Base-by-base conservation (phyloP, 2,329 filamentous ascomycete species). In the Phialophora tarda region DNA sequence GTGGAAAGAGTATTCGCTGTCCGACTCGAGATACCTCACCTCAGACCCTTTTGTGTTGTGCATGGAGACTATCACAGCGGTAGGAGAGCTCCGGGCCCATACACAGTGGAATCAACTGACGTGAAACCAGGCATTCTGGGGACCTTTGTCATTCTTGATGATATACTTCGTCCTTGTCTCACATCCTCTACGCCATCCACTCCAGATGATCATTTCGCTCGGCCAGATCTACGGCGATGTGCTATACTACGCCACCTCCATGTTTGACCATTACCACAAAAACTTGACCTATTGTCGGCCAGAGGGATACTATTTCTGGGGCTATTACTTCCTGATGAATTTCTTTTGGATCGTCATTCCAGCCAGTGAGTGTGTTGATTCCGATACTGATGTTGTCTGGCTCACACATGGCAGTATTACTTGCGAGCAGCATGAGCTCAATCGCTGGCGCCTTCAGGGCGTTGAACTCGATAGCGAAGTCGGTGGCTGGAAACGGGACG, bases 1-100 rank as follows among this genome's bases (percentile, higher is more conserved):
- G 53, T 97, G 93, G 93, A 97, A 97, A 76, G 93, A 97, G 78
- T 97, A 97, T 76, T 85, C 91, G 2, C 84, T 93, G 38, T 93
- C 91, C 2, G 93, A 97, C 79, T 96, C 92, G 62, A 85, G 93
- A 51, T 97, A 97, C 75, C 81, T 97, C 72, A 93, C 89, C 2
- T 88, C 88, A 21, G 91, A 95, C 75, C 85, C 89, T 1, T 93
- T 96, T 73, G 92, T 95, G 72, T 82, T 96, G n/a, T 93, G 91
- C 77, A 89, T 96, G 77, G 93, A 97, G 82, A 87, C 85, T 21
- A 87, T 96, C 69, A 96, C 93, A 1, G 88, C 88, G 50, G 90
- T 93, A 79, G 38, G 65, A 24, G n/a, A 41, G 21, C 10, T 8
- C 55, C 17, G 26, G 8, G 28, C 10, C n/a, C 28, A 23, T 4